Evolutionary conservation across 352 stramenopile species (phyloP), one percentile per base, ranked within the genome.

Genomic region (Globisporangium okanoganense): DNA sequence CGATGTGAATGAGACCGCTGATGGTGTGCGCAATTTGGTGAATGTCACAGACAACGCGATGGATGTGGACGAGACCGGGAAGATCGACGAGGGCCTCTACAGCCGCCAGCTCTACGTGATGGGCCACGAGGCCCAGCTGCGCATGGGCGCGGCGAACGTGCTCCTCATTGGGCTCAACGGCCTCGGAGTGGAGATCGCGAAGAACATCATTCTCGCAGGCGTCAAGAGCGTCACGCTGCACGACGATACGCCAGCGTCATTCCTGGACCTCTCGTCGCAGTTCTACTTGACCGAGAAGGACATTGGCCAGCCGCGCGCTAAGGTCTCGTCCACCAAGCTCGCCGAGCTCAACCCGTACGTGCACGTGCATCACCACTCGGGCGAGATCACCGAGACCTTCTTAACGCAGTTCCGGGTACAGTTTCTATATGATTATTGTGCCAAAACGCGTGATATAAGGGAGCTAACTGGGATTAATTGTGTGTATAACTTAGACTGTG

Each of bases 91-190:
- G 59, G 66, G 82, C 29, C 77, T 97, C 10, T 97, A 97, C 73
- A 96, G 85, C 67, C 87, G 93, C 36, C 97, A 99, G 84, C 86
- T 99, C 10, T 99, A 99, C 68, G 98, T 99, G 24, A 99, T 99
- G 94, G 98, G 98, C 24, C 97, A 98, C 71, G 98, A 99, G 67
- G 97, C 97, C 14, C 97, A 99, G 82, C 78, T 92, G 62, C 88
- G 95, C 45, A 99, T 99, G 97, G 95, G 96, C 64, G 75, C 79
- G 20, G 92, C 91, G 16, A 96, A 96, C 53, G 97, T 98, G 29
- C 84, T 99, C 36, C 80, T 99, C 64, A 71, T 98, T 56, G 97
- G 97, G 1, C 72, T 97, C 27, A 96, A 97, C 48, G 97, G 97
- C 0, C 78, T 99, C 6, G 97, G 96, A 40, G 94, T 98, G 12